Base-by-base conservation (phyloP, 768 basidiomycete genomes). In the Crucibulum laeve region DNA sequence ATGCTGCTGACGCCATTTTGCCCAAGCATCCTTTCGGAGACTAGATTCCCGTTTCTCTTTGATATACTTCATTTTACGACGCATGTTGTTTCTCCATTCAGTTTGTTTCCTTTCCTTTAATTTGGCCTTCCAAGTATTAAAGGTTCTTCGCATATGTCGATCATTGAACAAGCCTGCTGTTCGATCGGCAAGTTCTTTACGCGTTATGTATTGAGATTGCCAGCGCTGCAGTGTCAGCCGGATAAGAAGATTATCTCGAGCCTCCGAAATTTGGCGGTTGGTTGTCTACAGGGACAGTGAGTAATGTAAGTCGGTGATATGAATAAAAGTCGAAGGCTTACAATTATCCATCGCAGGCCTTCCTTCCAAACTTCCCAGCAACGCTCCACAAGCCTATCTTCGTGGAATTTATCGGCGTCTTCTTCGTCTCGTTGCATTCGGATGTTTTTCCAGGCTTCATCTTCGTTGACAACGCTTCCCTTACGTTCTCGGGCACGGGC, bases 391-490 rank as follows among this genome's bases (percentile, higher is more conserved):
- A 91, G 63, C 40, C 70, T 73, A 40, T 81, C 77, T 23, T 77
- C 66, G 34, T 82, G 70, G 59, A 83, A 90, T 43, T 69, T 68
- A 58, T 82, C 86, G 15, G 91, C 91, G 22, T 79, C 75, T 51
- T 74, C 68, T 55, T 90, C 83, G 50, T 87, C 80, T 52, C 78
- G 77, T 36, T 77, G 72, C 70, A 84, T 77, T 55, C 76, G 73
- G 25, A 89, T 80, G 49, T 81, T 87, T 51, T 81, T 80, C 86
- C 87, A 91, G 0, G 83, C 83, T 45, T 87, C 83, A 43, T 84
- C 79, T 55, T 84, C 79, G 52, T 85, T 80, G 15, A 80, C 61
- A n/a, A 70, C 64, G 50, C 68, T 77, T 10, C 68, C 72, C 50
- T 64, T 73, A 21, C 71, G 69, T 48, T 68, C 71, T 38, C 70